Evolutionary conservation across 768 basidiomycete species (phyloP), one percentile per base, ranked within the genome.

Genomic region (Russula abietina): DNA sequence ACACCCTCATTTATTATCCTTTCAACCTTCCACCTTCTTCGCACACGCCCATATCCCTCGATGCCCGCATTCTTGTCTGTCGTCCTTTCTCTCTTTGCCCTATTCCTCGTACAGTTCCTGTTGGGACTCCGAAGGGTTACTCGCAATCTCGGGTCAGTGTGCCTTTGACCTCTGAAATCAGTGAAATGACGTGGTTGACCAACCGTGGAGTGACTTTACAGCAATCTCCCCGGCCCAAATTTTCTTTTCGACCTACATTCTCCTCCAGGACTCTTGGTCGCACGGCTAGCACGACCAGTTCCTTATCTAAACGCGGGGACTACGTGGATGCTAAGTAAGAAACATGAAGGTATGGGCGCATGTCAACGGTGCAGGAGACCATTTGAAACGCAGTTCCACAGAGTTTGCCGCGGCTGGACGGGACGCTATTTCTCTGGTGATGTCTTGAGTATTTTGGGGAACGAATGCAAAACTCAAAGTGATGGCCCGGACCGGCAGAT

Each of bases 381-480:
- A n/a, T 24, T 26, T 9, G 30, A 43, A 39, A 22, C 8, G 10
- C 8, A 8, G 2, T 9, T 28, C 6, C 14, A 28, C 49, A 67
- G 66, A 52, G 16, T 65, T 67, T 17, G 36, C 9, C 1, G 9
- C 30, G 1, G 57, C 52, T 3, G 64, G 64, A 38, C 56, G 38
- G 54, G 64, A 67, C 22, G 60, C 50, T 14, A 2, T 28, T 39
- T 14, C 57, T 1, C 0, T 46, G 16, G 66, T 65, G 14, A 39
- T 87, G 69, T 82, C 83, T 30, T 30, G 28, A 2, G 28, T 30
- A 30, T 30, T 30, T 30, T 30, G 5, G 2, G 28, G 28, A 30
- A 5, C 2, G 28, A 30, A 30, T 30, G 28, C 28, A 30, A 30
- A 30, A 30, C n/a, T n/a, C n/a, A n/a, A n/a, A n/a, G n/a, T n/a